These are phyloP conservation scores for Chaetomium sp. DNA, from an alignment of 2,329 filamentous ascomycete genomes.

Conservation along the genomic window DNA sequence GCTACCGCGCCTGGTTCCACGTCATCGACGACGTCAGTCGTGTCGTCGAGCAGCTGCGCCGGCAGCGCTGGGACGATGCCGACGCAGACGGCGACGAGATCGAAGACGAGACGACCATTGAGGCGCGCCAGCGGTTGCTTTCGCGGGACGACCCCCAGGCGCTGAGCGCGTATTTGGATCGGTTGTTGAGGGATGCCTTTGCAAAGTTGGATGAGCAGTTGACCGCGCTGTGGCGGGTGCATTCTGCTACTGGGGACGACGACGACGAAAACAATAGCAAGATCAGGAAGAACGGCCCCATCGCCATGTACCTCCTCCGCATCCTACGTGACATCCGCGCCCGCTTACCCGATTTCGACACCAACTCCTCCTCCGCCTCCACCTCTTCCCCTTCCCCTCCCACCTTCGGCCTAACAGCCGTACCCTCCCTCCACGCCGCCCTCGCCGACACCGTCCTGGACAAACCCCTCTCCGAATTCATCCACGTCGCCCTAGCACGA, in stretches of 20 bases:
- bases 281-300: conserved; percentile 34
- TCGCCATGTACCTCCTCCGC: conserved; percentile 63
- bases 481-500: conserved; percentile 34
- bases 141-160: conserved; percentile 52
- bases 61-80: conserved; percentile 64
- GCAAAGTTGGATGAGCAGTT: conserved; percentile 52
- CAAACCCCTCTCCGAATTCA: conserved; percentile 44
- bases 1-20: conserved; percentile 68
- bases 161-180: conserved; percentile 30
- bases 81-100: conserved; percentile 56
- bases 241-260: conserved; percentile 36
- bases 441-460: conserved; percentile 50
- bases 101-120: conserved; percentile 65
- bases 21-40: conserved; percentile 61
- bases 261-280: conserved; percentile 21
- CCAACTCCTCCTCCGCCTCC: conserved; percentile 50
- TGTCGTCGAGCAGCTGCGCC: conserved; percentile 58
- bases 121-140: conserved; percentile 58
- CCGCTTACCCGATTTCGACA: conserved; percentile 50
- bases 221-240: conserved; percentile 42
- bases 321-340: conserved; percentile 67
- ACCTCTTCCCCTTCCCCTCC: conserved; percentile 49
- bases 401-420: conserved; percentile 52
- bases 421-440: conserved; percentile 58
- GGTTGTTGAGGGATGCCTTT: conserved; percentile 30